Evolutionary conservation across 208 protist genomes (phyloP), one percentile per base, ranked within the genome.

Genomic region (Phytomonas sp.): DNA sequence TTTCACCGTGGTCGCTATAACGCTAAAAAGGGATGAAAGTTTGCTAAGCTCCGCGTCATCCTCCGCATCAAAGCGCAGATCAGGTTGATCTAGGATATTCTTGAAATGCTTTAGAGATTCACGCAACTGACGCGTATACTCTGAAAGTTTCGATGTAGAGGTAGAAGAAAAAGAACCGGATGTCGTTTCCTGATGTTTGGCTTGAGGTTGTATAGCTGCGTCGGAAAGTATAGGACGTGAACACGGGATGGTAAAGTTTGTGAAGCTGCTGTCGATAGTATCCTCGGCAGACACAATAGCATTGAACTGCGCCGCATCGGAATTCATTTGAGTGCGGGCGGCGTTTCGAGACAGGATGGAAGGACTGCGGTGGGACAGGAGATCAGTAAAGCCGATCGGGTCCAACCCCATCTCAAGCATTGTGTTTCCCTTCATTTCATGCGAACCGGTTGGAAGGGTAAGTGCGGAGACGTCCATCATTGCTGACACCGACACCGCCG

Each of bases 51-150:
- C 72, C 37, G 2, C 45, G 42, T 81, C 75, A 30, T 62, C 75
- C 31, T 16, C 66, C 12, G 52, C 30, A 56, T 65, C 63, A 36
- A 66, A 42, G 26, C 73, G 42, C 0, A 60, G 64, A 12, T 63
- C 33, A 0, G 63, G 63, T 7, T 78, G 64, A 37, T 90, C 77
- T 52, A 87, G 73, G 49, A 81, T 30, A 33, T 79, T 64, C 29
- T 81, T 72, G 0, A 90, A 40, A 34, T 85, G 69, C 31, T 83
- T 31, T 10, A 90, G 74, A 6, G 82, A 87, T 63, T 81, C 77
- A 5, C 80, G 77, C 34, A 90, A 73, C 10, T 77, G 73, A 0
- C 72, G 69, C 12, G 76, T 70, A n/a, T 80, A 79, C 60, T 77
- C 67, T 0, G 72, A 64, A 63, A 83, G 74, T 31, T 65, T 30